These are phyloP conservation scores for Pseudogymnoascus destructans DNA, from an alignment of 2,329 filamentous ascomycete species.

Conservation along the genomic window DNA sequence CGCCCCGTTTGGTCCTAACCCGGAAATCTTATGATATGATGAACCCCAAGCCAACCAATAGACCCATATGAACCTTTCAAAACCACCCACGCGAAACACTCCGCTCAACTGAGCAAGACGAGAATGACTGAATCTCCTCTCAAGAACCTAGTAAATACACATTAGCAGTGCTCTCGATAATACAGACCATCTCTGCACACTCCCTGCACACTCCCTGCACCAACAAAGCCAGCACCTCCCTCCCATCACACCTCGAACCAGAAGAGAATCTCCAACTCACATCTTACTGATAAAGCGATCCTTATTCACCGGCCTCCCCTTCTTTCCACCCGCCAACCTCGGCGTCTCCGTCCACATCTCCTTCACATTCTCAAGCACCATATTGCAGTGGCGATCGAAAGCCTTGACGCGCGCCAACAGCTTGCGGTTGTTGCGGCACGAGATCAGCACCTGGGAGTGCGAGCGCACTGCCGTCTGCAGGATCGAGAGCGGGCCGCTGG, in stretches of 20 bases:
- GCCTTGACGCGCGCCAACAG: slow-evolving; percentile 94
- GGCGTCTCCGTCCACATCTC: slow-evolving; percentile 99
- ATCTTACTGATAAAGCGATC: slow-evolving; percentile 97
- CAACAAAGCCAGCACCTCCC: background rate
- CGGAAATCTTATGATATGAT: slow-evolving; percentile 9
- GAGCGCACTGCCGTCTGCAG: slow-evolving; percentile 92
- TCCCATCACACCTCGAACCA: slow-evolving; percentile 11
- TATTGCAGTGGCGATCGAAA: slow-evolving; percentile 98
- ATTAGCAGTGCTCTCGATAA: background rate
- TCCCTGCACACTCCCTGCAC: background rate
- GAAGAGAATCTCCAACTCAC: slow-evolving; percentile 36
- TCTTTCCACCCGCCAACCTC: slow-evolving; percentile 68
- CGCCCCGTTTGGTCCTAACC: slow-evolving; percentile 8
- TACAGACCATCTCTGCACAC: slow-evolving; percentile 9
- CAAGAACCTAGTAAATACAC: slow-evolving; percentile 22
- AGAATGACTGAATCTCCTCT: slow-evolving; percentile 28
- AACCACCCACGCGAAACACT: slow-evolving; percentile 9
- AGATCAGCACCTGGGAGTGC: slow-evolving; percentile 92
- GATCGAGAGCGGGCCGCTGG: slow-evolving; percentile 72
- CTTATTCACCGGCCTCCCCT: slow-evolving; percentile 87
- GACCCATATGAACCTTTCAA: slow-evolving; percentile 10
- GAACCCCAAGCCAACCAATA: slow-evolving; percentile 9
- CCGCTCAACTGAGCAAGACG: slow-evolving; percentile 25
- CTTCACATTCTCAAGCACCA: slow-evolving; percentile 94
- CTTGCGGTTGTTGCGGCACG: slow-evolving; percentile 96